Evolutionary conservation across 2,329 filamentous ascomycete species (phyloP).

Genomic region (Fulvia fulva): DNA sequence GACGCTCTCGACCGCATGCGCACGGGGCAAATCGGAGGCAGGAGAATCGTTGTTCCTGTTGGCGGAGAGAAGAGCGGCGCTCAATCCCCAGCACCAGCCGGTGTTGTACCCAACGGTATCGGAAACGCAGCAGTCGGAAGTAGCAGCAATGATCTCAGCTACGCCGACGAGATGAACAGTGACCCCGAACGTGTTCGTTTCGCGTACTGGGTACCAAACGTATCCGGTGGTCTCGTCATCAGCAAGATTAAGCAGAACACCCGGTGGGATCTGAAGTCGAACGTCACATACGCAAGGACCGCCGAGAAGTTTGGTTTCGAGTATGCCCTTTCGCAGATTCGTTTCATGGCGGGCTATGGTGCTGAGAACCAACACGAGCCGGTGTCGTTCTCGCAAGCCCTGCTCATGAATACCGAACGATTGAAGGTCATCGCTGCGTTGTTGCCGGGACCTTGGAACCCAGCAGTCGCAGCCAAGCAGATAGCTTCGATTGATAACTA

Average conservation of each 20-base stretch:
- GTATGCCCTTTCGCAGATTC: slow-evolving; percentile 51
- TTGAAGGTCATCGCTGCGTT: slow-evolving; percentile 52
- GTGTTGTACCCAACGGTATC: slow-evolving; percentile 18
- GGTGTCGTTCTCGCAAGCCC: slow-evolving; percentile 50
- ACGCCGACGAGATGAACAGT: slow-evolving; percentile 40
- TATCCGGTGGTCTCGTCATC: slow-evolving; percentile 52
- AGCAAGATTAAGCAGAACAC: slow-evolving; percentile 51
- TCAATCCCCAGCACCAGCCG: slow-evolving; percentile 9
- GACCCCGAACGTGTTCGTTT: slow-evolving; percentile 45
- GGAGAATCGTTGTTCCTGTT: slow-evolving; percentile 59
- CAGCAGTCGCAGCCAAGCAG: slow-evolving; percentile 51
- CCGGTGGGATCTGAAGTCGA: slow-evolving; percentile 48
- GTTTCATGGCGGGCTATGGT: slow-evolving; percentile 48
- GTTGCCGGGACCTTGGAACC: slow-evolving; percentile 50
- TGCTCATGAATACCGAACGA: slow-evolving; percentile 46
- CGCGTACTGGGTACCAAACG: slow-evolving; percentile 54
- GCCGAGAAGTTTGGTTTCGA: slow-evolving; percentile 50
- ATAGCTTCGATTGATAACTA: slow-evolving; percentile 53
- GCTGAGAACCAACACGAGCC: slow-evolving; percentile 49
- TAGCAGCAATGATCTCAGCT: slow-evolving; percentile 24
- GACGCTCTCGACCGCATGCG: slow-evolving; percentile 62
- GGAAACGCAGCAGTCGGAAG: slow-evolving; percentile 8
- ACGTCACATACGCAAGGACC: slow-evolving; percentile 48
- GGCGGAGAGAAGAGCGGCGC: slow-evolving; percentile 21
- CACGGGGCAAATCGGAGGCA: slow-evolving; percentile 63